Conservation (phyloP, 768 basidiomycete species). For the Phaeolepiota aurea region DNA sequence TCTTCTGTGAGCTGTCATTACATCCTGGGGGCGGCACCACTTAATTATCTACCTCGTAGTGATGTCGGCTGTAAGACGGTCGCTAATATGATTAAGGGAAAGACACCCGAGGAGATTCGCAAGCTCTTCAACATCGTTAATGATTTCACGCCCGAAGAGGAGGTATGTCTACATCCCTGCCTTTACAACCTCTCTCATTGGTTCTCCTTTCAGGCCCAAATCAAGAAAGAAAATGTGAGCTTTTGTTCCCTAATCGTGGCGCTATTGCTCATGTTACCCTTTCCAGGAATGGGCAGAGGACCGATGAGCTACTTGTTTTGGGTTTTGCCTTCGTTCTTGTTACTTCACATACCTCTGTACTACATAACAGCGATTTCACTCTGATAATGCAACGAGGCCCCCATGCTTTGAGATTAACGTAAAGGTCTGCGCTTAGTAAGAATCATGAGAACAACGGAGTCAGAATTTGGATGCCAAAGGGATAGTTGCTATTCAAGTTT, state of each 20-base stretch:
- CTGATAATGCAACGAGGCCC: neutral
- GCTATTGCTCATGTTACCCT: neutral
- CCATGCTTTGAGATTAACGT: neutral
- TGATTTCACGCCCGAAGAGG: conserved; percentile 98
- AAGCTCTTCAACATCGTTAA: conserved; percentile 97
- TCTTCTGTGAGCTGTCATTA: conserved; percentile 73
- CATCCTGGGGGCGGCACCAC: too few species aligned
- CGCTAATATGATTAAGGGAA: conserved; percentile 99
- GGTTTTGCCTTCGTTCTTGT: conserved; percentile 11
- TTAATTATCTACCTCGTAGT: conserved; percentile 32
- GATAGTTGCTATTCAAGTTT: neutral
- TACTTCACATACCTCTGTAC: conserved; percentile 12
- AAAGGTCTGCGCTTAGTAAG: neutral
- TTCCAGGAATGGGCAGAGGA: conserved; percentile 89
- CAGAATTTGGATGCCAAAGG: neutral
- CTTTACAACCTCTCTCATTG: conserved; percentile 7
- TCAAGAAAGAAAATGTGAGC: conserved; percentile 98
- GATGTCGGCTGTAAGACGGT: conserved; percentile 98
- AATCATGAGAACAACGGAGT: neutral
- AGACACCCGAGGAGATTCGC: conserved; percentile 98
- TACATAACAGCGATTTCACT: too few species aligned
- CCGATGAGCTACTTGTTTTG: conserved; percentile 39
- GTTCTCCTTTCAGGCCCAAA: conserved; percentile 62
- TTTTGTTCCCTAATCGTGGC: conserved; percentile 3
- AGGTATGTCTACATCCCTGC: conserved; percentile 43